Conservation (phyloP, 2,329 filamentous ascomycete species). For the Tothia fuscella region DNA sequence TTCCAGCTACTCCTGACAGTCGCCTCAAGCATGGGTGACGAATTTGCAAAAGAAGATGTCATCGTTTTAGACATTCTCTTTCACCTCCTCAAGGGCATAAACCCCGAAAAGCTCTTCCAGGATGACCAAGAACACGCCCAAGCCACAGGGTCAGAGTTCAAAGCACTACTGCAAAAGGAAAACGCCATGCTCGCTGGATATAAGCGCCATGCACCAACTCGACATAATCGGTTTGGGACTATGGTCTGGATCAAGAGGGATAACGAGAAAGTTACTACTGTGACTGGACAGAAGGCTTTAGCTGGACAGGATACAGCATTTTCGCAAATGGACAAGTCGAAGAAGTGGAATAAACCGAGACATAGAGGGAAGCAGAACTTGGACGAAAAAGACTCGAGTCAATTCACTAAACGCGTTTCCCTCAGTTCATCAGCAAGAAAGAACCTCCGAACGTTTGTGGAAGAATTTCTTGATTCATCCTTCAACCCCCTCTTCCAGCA, state of each 20-base stretch:
- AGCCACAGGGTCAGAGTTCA: conserved; percentile 61
- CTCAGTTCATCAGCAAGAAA: conserved; percentile 64
- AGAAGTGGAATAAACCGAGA: conserved; percentile 78
- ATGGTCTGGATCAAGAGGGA: conserved; percentile 95
- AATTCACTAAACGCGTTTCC: conserved; percentile 62
- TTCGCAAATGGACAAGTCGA: conserved; percentile 79
- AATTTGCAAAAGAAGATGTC: conserved; percentile 81
- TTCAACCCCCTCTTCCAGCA: conserved; percentile 85
- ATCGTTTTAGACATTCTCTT: conserved; percentile 87
- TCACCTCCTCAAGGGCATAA: conserved; percentile 81
- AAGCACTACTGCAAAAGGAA: conserved; percentile 67
- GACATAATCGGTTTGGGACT: conserved; percentile 89
- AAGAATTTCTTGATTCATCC: conserved; percentile 86
- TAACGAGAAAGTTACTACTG: conserved; percentile 69
- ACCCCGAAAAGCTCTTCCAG: conserved; percentile 76
- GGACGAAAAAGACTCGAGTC: conserved; percentile 36
- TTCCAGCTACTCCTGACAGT: conserved; percentile 76
- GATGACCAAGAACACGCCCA: conserved; percentile 58
- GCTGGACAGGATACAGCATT: conserved; percentile 60
- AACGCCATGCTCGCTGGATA: conserved; percentile 68
- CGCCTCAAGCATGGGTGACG: conserved; percentile 84
- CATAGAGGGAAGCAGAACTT: conserved; percentile 31
- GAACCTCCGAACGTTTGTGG: conserved; percentile 69
- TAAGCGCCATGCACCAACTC: conserved; percentile 64
- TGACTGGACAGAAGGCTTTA: conserved; percentile 81